Evolutionary conservation across 2,329 filamentous ascomycete genomes (phyloP), one percentile per base, ranked within the genome.

Genomic region (Aciculosporium take): DNA sequence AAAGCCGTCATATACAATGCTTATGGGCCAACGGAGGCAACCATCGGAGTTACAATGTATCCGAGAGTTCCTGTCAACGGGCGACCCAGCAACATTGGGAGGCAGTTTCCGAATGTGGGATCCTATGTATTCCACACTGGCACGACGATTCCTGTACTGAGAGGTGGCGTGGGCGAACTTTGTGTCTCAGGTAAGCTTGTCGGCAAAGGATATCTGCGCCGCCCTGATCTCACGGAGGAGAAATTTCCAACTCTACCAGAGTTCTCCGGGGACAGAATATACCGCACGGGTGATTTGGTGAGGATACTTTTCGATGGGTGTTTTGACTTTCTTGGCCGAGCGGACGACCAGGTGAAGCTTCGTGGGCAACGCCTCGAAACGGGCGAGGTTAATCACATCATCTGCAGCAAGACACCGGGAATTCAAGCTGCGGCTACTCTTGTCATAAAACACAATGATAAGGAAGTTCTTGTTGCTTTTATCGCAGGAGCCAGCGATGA

Each of bases 291-390:
- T 0, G 88, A 96, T 56, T 68, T 95, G 0, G 88, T 94, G 1
- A 72, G 88, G 5, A 69, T 94, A 13, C 62, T 94, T 7, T 70
- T 86, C 40, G 82, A 95, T 56, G 79, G 76, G 1, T 85, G 81
- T 33, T 88, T 94, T 49, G 82, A 89, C 42, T 95, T 95, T 54
- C 67, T 93, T 2, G 88, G 89, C 3, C 76, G 89, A 12, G 82
- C 81, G 5, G 89, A 96, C 54, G 86, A 94, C 42, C 88, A 96
- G 59, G 80, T 94, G 47, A 96, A 96, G 57, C 70, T 95, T 3
- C 77, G 89, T 9, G 88, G 88, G 0, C 88, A 95, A 56, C 72
- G 88, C 12, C 70, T 96, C 1, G 89, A 96, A 53, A 81, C 94
- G 45, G 84, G 81, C 1, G 88, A 96, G 62, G 94, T 95, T 58